Evolutionary conservation across 345 rosid genomes (phyloP), one percentile per base, ranked within the genome.

Genomic region (Corymbia maculata): DNA sequence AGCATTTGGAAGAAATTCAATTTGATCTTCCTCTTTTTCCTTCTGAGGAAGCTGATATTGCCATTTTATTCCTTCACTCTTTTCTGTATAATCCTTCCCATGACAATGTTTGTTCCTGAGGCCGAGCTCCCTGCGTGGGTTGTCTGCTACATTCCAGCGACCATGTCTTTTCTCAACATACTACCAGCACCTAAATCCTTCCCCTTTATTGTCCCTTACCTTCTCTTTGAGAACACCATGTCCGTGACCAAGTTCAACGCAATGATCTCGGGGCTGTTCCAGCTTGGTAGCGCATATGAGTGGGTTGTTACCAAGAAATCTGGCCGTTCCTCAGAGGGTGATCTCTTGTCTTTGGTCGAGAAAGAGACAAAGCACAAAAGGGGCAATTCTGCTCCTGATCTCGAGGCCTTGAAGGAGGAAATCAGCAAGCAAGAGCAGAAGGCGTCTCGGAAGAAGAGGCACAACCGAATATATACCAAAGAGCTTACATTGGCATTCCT

Each of bases 271-370:
- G 99, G 99, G 52, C 89, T 97, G 28, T 97, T 97, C 93, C 99
- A 97, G 94, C 98, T 97, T 2, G 98, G 99, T 49, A 97, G 98
- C 90, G 98, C 99, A 9, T 96, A 96, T 50, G 99, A 97, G 85
- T 97, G 99, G 99, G 98, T 97, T 28, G 98, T 97, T 51, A 97
- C 99, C 0, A 97, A 97, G 91, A 97, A 97, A 92, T 97, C 98
- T 0, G 99, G 99, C n/a, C 93, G 99, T 3, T 96, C 99, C 12
- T 96, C 99, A 0, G 98, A 97, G 89, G 99, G 99, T 17, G 99
- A 96, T 90, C 97, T 97, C 26, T 93, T 93, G 13, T 91, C 94
- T 22, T 90, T 97, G 89, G 90, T 90, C 13, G 94, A 94, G 66
- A 96, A 95, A 88, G 96, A 93, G 88, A 88, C 66, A 6, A 93